Conservation (phyloP, 1,284 basidiomycete genomes). For the Ganoderma lingzhi region DNA sequence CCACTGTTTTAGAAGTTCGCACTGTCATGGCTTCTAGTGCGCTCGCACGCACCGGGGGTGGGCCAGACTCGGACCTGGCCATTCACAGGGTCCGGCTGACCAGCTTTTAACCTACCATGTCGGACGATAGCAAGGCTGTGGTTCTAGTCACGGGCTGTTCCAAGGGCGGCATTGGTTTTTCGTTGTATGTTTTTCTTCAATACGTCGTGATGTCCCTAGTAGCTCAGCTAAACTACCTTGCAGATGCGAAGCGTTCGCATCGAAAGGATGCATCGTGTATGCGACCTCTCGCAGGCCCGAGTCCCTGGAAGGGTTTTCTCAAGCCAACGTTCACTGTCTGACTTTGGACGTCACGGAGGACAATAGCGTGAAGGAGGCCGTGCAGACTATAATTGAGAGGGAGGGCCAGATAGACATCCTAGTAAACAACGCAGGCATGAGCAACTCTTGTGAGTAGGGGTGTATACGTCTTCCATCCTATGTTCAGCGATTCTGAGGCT, state of each 20-base stretch:
- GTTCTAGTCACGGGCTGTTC: slow-evolving; percentile 77
- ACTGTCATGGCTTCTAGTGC: too few species aligned
- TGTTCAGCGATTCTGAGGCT: neutral
- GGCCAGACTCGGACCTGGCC: too few species aligned
- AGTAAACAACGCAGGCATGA: slow-evolving; percentile 43
- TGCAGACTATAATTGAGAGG: slow-evolving; percentile 36
- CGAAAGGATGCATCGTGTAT: slow-evolving; percentile 47
- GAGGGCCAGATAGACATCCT: slow-evolving; percentile 40
- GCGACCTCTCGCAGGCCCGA: slow-evolving; percentile 47
- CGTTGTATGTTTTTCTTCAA: slow-evolving; percentile 54
- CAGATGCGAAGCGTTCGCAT: slow-evolving; percentile 46
- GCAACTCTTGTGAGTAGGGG: slow-evolving; percentile 33
- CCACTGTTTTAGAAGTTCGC: too few species aligned
- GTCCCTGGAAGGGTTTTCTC: slow-evolving; percentile 43
- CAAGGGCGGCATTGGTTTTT: slow-evolving; percentile 73
- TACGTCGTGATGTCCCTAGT: neutral
- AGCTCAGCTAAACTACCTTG: neutral
- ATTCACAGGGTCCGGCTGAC: too few species aligned
- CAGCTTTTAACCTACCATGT: neutral
- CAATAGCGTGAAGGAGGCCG: slow-evolving; percentile 35
- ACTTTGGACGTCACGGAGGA: slow-evolving; percentile 43
- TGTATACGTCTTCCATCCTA: too few species aligned
- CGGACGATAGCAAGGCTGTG: slow-evolving; percentile 40
- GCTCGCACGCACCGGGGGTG: neutral
- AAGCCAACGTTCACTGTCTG: slow-evolving; percentile 38